A percentile compares a stretch with the other conserved stretches of the same genome.
Evolutionary conservation across 257 asterid genomes (phyloP).

Genomic region (Lantana camara): DNA sequence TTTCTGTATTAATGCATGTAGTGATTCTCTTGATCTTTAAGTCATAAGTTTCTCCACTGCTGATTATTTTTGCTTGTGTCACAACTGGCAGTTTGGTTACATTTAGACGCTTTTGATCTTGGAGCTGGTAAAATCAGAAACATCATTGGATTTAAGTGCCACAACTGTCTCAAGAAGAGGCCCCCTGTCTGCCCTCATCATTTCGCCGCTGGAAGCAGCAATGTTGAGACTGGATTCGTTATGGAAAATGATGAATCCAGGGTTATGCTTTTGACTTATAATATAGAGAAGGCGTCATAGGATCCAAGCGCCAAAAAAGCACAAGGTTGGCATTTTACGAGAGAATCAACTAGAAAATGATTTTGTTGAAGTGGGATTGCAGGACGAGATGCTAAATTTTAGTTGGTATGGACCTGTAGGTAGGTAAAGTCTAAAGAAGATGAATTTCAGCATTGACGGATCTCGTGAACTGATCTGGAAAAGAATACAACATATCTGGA

Average conservation of each 20-base stretch:
- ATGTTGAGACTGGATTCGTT: slow-evolving; percentile 28
- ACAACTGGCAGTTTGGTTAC: slow-evolving; percentile 78
- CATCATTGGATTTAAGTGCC: slow-evolving; percentile 87
- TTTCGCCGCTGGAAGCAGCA: slow-evolving; percentile 38
- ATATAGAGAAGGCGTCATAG: slow-evolving; percentile 35
- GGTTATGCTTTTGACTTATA: slow-evolving; percentile 27
- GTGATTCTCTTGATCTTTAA: slow-evolving; percentile 23
- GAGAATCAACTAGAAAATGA: slow-evolving; percentile 32
- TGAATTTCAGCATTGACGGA: slow-evolving; percentile 25
- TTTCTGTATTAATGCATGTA: slow-evolving; percentile 1
- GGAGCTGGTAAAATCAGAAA: slow-evolving; percentile 53
- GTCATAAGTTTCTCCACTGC: slow-evolving; percentile 13
- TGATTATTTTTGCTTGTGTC: slow-evolving; percentile 22
- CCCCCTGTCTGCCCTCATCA: slow-evolving; percentile 75
- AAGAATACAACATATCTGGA: slow-evolving; percentile 29
- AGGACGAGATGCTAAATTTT: slow-evolving; percentile 25
- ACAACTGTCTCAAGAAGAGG: slow-evolving; percentile 55
- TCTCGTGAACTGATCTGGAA: slow-evolving; percentile 40
- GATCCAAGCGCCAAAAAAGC: slow-evolving; percentile 30
- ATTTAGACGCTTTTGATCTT: slow-evolving; percentile 82
- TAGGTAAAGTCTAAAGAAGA: slow-evolving; percentile 33
- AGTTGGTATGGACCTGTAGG: slow-evolving; percentile 32
- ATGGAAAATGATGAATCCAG: slow-evolving; percentile 34
- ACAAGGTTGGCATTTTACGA: slow-evolving; percentile 28
- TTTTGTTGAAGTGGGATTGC: slow-evolving; percentile 21